Conservation (phyloP, 345 rosid genomes). For the Eucalyptus tenuipes region DNA sequence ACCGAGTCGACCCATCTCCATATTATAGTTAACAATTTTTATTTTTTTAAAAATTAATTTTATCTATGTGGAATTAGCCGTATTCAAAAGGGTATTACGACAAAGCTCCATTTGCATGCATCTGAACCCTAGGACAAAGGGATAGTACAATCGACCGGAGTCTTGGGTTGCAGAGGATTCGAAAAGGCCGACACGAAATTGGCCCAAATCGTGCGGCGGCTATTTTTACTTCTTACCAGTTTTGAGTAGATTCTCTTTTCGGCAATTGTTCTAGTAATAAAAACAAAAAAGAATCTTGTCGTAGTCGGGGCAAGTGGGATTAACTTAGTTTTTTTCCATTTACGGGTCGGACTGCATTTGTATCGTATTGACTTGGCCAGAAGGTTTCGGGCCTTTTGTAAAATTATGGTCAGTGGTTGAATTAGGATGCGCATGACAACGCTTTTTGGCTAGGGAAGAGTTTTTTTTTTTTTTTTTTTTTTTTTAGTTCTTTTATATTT, state of each 20-base stretch:
- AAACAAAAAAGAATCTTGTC: neutral
- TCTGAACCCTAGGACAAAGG: neutral
- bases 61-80: neutral
- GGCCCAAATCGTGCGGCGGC: neutral
- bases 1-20: neutral
- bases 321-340: neutral
- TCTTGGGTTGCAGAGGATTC: neutral
- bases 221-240: rapidly evolving
- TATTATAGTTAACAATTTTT: neutral
- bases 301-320: neutral
- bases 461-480: no score
- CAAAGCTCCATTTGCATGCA: neutral
- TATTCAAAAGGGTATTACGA: neutral
- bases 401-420: neutral
- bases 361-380: neutral
- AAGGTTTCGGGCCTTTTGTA: neutral
- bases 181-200: neutral
- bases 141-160: neutral
- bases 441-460: no score
- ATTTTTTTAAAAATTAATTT: neutral
- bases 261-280: neutral
- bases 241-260: neutral
- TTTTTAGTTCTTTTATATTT: no score
- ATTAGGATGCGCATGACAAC: no score
- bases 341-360: neutral